phyloP scores from a whole-genome alignment of 2,329 filamentous ascomycete species.

The Colletotrichum orchidophilum region DNA sequence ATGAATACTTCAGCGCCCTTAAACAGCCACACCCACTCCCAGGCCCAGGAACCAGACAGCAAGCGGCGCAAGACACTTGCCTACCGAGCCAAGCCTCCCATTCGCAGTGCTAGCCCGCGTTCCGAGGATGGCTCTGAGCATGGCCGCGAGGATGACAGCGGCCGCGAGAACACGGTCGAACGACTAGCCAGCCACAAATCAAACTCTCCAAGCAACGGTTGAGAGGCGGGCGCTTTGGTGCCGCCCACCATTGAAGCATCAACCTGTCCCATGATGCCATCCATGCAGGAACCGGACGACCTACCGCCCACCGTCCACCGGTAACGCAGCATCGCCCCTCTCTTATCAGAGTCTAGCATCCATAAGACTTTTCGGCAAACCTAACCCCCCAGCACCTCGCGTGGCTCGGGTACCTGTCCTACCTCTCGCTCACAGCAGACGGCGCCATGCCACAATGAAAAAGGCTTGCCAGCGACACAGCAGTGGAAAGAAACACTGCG shows the following conservation, averaged over 20 bases:
- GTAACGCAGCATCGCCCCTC: conserved; percentile 32
- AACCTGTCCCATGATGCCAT: conserved; percentile 17
- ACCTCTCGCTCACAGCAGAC: neutral
- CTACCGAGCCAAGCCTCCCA: conserved; percentile 11
- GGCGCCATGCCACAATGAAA: neutral
- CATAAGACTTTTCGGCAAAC: neutral
- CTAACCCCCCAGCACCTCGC: conserved; percentile 8
- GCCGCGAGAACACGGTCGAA: neutral
- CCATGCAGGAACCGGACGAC: conserved; percentile 21
- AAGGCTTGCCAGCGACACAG: conserved; percentile 2
- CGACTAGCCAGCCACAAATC: neutral
- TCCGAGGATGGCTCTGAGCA: neutral
- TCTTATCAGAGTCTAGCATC: conserved; percentile 21
- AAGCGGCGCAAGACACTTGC: conserved; percentile 13
- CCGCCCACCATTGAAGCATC: neutral
- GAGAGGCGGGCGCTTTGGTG: neutral
- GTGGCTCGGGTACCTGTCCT: neutral
- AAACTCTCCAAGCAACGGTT: neutral
- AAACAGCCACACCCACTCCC: neutral
- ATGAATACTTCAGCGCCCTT: neutral
- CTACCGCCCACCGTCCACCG: conserved; percentile 17
- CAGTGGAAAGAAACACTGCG: neutral
- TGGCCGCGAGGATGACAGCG: neutral
- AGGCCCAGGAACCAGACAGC: neutral
- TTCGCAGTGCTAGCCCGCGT: neutral